These are phyloP conservation scores for Colletotrichum aenigma DNA, from an alignment of 2,329 filamentous ascomycete species.

Conservation along the genomic window DNA sequence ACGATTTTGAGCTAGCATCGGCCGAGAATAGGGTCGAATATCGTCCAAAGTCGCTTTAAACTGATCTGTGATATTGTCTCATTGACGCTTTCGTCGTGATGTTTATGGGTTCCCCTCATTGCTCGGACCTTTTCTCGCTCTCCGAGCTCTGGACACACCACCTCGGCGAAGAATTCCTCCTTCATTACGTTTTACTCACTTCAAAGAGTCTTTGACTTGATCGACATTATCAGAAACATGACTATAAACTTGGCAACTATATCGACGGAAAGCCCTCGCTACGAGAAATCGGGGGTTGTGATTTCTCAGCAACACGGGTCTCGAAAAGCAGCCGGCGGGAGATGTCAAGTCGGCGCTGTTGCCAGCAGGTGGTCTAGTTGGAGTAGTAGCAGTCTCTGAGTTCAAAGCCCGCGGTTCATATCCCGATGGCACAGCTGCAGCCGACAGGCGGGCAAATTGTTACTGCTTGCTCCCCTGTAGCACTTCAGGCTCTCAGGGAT, in stretches of 20 bases:
- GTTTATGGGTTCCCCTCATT: background rate
- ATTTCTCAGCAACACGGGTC: background rate
- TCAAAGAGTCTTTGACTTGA: background rate
- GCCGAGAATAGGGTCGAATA: background rate
- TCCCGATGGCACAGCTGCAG: background rate
- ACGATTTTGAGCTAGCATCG: background rate
- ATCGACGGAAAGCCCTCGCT: background rate
- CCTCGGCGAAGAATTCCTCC: background rate
- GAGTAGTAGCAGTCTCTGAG: background rate
- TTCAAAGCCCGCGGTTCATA: slow-evolving; percentile 1
- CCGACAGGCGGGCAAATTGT: background rate
- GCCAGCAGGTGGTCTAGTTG: background rate
- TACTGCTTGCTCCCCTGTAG: accelerated
- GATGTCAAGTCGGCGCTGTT: background rate
- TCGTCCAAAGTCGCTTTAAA: background rate
- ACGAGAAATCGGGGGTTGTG: background rate
- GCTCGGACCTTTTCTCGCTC: background rate
- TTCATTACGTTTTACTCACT: background rate
- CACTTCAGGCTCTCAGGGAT: background rate
- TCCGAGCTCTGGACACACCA: background rate
- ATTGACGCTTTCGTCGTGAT: background rate
- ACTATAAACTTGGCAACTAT: background rate
- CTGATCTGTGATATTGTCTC: background rate
- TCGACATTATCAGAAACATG: background rate
- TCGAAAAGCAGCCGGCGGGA: background rate